A percentile compares a stretch with the other conserved stretches of the same genome.
Evolutionary conservation across 139 green algal species (phyloP).

Genomic region (Chlamydomonas urium): DNA sequence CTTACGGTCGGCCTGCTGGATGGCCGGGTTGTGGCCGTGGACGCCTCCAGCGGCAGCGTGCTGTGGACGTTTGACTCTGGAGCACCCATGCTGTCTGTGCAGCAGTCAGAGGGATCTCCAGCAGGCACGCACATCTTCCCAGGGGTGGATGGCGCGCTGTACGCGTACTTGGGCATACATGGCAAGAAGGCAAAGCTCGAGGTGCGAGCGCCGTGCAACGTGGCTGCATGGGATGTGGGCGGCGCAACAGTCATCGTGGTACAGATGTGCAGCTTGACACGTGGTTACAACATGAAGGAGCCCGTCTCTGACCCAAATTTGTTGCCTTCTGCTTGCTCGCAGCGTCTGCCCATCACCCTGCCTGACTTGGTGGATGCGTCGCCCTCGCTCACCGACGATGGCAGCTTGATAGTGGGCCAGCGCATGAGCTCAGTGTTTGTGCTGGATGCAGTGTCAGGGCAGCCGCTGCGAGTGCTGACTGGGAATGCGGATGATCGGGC

Average conservation of each 20-base stretch:
- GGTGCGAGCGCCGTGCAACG: conserved; percentile 38
- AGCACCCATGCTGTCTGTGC: conserved; percentile 62
- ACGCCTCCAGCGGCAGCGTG: conserved; percentile 51
- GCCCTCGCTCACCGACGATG: conserved; percentile 75
- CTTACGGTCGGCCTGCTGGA: conserved; percentile 80
- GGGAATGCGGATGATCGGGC: not conserved
- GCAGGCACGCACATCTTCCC: conserved; percentile 70
- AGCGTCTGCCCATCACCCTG: conserved; percentile 77
- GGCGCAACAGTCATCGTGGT: no score
- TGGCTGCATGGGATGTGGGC: not conserved
- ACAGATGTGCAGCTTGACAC: no score
- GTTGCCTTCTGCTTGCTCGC: no score
- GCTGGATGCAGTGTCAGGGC: conserved; percentile 68
- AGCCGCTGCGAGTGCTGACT: conserved; percentile 25
- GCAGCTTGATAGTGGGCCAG: conserved; percentile 76
- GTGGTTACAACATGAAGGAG: no score
- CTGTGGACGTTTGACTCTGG: conserved; percentile 82
- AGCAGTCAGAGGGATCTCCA: conserved; percentile 17
- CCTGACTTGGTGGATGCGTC: conserved; percentile 79
- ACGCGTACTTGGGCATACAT: conserved; percentile 52
- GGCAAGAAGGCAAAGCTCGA: conserved; percentile 29
- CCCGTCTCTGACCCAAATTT: no score
- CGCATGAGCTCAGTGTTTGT: conserved; percentile 65
- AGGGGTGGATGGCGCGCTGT: conserved; percentile 82
- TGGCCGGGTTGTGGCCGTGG: conserved; percentile 70